Percentiles rank a stretch among this genome's conserved stretches.
phyloP scores from a whole-genome alignment of 805 yeast species.

The Pichia membranifaciens region DNA sequence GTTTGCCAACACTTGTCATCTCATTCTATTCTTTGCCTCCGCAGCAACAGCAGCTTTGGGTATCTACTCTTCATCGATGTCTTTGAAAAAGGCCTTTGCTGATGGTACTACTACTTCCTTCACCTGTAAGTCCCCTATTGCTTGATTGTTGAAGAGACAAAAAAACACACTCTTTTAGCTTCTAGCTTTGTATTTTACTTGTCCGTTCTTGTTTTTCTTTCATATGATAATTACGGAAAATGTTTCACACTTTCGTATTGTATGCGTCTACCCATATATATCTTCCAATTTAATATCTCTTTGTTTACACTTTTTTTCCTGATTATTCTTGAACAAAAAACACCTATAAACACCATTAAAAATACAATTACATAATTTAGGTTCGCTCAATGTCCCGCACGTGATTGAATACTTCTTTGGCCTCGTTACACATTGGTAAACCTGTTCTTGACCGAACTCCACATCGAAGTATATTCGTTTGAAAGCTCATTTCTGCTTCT shows the following conservation, averaged over 20 bases:
- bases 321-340: no score
- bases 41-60: conserved; percentile 9
- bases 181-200: no score
- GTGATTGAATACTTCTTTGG: no score
- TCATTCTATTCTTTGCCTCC: conserved; percentile 8
- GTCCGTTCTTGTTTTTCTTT: no score
- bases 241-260: no score
- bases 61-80: conserved; percentile 9
- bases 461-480: neutral
- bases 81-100: conserved; percentile 5
- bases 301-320: no score
- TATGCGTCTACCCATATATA: no score
- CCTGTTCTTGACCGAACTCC: conserved; percentile 1
- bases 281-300: no score
- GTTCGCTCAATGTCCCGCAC: no score
- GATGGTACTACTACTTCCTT: conserved; percentile 8
- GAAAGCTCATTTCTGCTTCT: neutral
- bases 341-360: no score
- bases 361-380: no score
- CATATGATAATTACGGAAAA: no score
- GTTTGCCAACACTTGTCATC: conserved; percentile 7
- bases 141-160: neutral
- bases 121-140: conserved; percentile 10
- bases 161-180: neutral
- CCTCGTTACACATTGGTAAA: neutral